These are phyloP conservation scores for Trichoderma orchidacearum DNA, from an alignment of 495 filamentous ascomycete genomes.

Conservation along the genomic window DNA sequence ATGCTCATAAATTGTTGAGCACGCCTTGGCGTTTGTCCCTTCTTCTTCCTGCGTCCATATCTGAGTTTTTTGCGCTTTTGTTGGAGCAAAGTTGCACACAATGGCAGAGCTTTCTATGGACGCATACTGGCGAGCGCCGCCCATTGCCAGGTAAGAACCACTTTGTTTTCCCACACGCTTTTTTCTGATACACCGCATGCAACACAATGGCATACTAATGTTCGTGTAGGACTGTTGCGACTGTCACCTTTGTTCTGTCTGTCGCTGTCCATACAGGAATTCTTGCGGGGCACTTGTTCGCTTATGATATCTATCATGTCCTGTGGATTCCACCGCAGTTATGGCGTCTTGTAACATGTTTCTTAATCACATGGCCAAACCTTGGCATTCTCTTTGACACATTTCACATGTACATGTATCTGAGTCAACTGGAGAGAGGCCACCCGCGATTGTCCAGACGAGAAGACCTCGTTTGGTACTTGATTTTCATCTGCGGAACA, in stretches of 20 bases:
- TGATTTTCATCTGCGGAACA: slow-evolving; percentile 25
- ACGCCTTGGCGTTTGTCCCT: neutral
- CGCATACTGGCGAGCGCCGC: slow-evolving; percentile 56
- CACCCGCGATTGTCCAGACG: slow-evolving; percentile 27
- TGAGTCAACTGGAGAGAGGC: slow-evolving; percentile 26
- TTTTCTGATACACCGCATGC: too few relatives aligned
- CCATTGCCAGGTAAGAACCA: slow-evolving; percentile 48
- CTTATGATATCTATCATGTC: slow-evolving; percentile 43
- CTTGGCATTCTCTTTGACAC: slow-evolving; percentile 66
- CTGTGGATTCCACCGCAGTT: slow-evolving; percentile 48
- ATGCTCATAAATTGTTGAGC: neutral
- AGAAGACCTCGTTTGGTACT: slow-evolving; percentile 35
- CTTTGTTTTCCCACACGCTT: neutral
- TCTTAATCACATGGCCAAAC: slow-evolving; percentile 52
- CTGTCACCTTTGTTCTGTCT: slow-evolving; percentile 50
- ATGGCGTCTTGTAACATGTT: slow-evolving; percentile 47
- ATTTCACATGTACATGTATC: slow-evolving; percentile 45
- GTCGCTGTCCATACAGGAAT: slow-evolving; percentile 45
- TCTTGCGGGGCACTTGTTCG: slow-evolving; percentile 35
- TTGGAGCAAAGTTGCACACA: neutral
- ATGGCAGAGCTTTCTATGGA: slow-evolving; percentile 31
- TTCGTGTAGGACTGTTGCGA: slow-evolving; percentile 50
- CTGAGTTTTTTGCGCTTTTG: neutral
- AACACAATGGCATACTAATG: slow-evolving; percentile 5
- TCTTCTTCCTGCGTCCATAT: neutral